phyloP scores from a whole-genome alignment of 148 eudicot genomes.

The Chenopodium album region DNA sequence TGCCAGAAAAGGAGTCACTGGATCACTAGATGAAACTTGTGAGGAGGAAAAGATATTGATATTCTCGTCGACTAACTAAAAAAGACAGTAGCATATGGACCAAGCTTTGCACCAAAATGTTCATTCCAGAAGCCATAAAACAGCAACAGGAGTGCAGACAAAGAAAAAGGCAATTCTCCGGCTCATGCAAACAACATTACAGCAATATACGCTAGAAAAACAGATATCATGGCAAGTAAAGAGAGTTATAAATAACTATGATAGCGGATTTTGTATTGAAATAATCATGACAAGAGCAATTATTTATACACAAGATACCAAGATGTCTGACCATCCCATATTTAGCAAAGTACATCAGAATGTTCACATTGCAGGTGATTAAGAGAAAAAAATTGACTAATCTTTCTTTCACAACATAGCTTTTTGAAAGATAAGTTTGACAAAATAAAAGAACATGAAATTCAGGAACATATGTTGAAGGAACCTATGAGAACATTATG shows the following conservation, averaged over 20 bases:
- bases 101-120: not conserved
- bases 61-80: conserved; percentile 9
- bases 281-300: not conserved
- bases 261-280: not conserved
- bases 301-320: not conserved
- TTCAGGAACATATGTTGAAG: conserved; percentile 6
- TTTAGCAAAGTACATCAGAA: too few relatives aligned
- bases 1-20: conserved; percentile 4
- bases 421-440: not conserved
- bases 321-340: too few relatives aligned
- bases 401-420: not conserved
- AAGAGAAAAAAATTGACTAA: conserved; percentile 1
- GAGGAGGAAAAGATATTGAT: not conserved
- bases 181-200: not conserved
- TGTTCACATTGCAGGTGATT: too few relatives aligned
- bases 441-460: not conserved
- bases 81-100: conserved; percentile 4
- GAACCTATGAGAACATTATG: not conserved
- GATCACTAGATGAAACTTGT: conserved; percentile 24
- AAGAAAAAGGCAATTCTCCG: conserved; percentile 9
- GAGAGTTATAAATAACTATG: not conserved
- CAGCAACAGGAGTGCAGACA: not conserved
- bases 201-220: not conserved
- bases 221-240: not conserved
- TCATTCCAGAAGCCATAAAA: conserved; percentile 11